Evolutionary conservation across 805 yeast species (phyloP).

Genomic region (Ogataea neopini): DNA sequence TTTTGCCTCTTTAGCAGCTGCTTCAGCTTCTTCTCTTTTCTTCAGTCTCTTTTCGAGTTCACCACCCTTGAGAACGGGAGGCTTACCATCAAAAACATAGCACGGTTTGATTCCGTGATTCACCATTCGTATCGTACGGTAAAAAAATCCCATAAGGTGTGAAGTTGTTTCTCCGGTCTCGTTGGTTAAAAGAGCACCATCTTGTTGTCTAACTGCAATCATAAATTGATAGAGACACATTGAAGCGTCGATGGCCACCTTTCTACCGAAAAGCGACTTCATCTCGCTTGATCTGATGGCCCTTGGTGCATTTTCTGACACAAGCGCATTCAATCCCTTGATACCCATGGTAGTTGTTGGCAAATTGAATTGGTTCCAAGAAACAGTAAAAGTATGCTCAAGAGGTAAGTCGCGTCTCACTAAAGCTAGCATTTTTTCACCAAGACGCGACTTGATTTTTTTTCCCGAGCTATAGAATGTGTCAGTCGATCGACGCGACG

Average conservation of each 20-base stretch:
- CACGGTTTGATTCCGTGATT: slow-evolving; percentile 95
- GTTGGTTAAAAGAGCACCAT: slow-evolving; percentile 88
- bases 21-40: slow-evolving; percentile 80
- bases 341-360: slow-evolving; percentile 35
- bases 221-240: slow-evolving; percentile 96
- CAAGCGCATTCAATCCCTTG: slow-evolving; percentile 78
- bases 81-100: slow-evolving; percentile 96
- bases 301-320: slow-evolving; percentile 85
- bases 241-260: slow-evolving; percentile 96
- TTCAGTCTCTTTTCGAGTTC: slow-evolving; percentile 85
- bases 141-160: slow-evolving; percentile 95
- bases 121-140: slow-evolving; percentile 85
- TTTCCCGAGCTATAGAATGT: neutral
- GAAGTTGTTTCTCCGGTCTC: slow-evolving; percentile 92
- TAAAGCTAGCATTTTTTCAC: neutral
- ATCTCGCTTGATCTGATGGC: slow-evolving; percentile 79
- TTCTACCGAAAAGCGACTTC: slow-evolving; percentile 86
- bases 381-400: no score
- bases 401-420: neutral
- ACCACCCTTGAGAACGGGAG: slow-evolving; percentile 91
- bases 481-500: neutral
- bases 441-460: neutral
- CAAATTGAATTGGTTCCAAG: neutral
- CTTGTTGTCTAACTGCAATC: slow-evolving; percentile 95
- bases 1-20: slow-evolving; percentile 68